Base-by-base conservation (phyloP, 257 asterid genomes). In the Henckelia pumila region DNA sequence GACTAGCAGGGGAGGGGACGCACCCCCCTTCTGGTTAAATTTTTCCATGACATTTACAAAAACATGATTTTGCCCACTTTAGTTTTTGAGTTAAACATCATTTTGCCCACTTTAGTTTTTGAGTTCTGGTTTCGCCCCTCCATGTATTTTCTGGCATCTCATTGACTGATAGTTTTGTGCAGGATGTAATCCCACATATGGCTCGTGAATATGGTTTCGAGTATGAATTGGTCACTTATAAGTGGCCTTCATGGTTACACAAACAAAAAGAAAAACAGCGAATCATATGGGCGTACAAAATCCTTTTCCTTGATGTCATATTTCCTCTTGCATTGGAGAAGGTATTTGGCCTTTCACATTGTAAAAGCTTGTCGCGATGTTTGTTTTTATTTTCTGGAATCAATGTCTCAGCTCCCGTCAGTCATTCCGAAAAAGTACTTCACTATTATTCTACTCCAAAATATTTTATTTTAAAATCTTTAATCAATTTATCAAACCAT, bases 161-260 rank as follows among this genome's bases (percentile, higher is more conserved):
- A 13, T 40, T 40, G 50, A 40, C 13, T 13, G n/a, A 13, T 40
- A 11, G 68, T 79, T 56, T 70, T 71, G 1, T 75, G 73, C 87
- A 94, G 99, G 95, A 89, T 76, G 84, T 94, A 56, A 94, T 94
- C 77, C 97, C 99, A 21, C 89, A 80, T 76, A 94, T 94, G 97
- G 99, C 99, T 65, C 76, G 55, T 32, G 91, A 88, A 77, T 94
- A 94, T 70, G 99, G 91, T 74, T 94, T 94, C 73, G 97, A 91
- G 78, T 94, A 88, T 47, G 97, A 80, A 78, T 74, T 94, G 71
- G 86, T 94, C 79, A 91, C 99, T 59, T 94, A 94, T 72, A 94
- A 94, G 84, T 94, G 99, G 99, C 99, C 99, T 25, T 83, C 96
- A 58, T 91, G 96, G 97, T 85, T 94, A 19, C 99, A 94, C 78